phyloP scores from a whole-genome alignment of 768 basidiomycete species.

The Collybia sordida region DNA sequence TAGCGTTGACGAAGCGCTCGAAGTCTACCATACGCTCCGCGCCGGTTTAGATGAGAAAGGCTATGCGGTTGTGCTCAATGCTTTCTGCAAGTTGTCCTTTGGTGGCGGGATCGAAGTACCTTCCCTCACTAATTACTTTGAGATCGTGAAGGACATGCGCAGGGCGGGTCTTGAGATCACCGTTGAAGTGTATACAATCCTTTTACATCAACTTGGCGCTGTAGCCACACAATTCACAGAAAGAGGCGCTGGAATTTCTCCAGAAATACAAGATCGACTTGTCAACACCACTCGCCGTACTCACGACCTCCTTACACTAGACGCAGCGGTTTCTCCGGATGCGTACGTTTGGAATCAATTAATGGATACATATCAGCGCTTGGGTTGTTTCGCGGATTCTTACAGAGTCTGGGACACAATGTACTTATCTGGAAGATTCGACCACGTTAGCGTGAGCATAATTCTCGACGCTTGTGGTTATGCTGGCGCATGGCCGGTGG shows the following conservation, averaged over 20 bases:
- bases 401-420: conserved; percentile 81
- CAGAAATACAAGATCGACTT: conserved; percentile 30
- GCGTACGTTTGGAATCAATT: conserved; percentile 74
- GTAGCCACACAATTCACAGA: conserved; percentile 36
- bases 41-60: conserved; percentile 53
- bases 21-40: conserved; percentile 51
- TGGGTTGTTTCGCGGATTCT: conserved; percentile 68
- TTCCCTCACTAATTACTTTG: conserved; percentile 61
- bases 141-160: conserved; percentile 81
- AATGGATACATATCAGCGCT: conserved; percentile 87
- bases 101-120: conserved; percentile 37
- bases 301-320: conserved; percentile 78
- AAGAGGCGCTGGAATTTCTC: conserved; percentile 14
- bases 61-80: conserved; percentile 62
- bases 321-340: conserved; percentile 74
- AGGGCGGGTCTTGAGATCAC: conserved; percentile 56
- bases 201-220: conserved; percentile 55
- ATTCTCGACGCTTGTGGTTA: conserved; percentile 84
- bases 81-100: conserved; percentile 61
- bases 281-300: conserved; percentile 56
- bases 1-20: conserved; percentile 57
- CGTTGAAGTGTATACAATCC: conserved; percentile 61
- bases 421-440: conserved; percentile 54
- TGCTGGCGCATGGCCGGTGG: conserved; percentile 49
- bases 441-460: conserved; percentile 72